phyloP scores from a whole-genome alignment of 2,329 filamentous ascomycete genomes.

The Exophiala phaeomuriformis region DNA sequence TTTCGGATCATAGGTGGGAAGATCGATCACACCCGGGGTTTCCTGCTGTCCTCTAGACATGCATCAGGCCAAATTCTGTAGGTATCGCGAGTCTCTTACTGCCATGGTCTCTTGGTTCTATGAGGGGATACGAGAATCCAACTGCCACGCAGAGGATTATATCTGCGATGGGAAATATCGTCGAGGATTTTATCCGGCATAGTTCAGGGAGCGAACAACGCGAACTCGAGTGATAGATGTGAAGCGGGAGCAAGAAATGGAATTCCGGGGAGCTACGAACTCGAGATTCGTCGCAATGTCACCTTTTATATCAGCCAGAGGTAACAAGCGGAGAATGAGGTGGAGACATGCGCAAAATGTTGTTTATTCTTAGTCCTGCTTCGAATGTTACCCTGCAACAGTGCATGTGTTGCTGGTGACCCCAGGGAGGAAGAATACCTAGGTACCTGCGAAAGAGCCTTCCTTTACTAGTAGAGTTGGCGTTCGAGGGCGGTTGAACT shows the following conservation, averaged over 20 bases:
- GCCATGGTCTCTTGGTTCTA: slow-evolving; percentile 94
- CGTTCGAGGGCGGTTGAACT: no score
- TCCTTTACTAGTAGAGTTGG: no score
- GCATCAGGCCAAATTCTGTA: neutral
- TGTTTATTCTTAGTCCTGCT: neutral
- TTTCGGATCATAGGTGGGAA: slow-evolving; percentile 79
- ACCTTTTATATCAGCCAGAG: neutral
- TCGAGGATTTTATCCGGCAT: slow-evolving; percentile 76
- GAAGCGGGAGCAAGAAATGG: neutral
- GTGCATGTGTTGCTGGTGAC: no score
- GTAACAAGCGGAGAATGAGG: neutral
- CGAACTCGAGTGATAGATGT: neutral
- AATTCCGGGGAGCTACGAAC: neutral
- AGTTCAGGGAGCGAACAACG: neutral
- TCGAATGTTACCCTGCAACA: neutral
- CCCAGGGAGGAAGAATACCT: no score
- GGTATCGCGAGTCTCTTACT: slow-evolving; percentile 53
- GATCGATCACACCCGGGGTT: slow-evolving; percentile 55
- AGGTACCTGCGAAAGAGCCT: no score
- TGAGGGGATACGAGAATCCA: slow-evolving; percentile 96
- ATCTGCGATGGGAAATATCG: slow-evolving; percentile 93
- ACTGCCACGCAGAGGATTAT: slow-evolving; percentile 80
- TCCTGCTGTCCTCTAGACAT: slow-evolving; percentile 66
- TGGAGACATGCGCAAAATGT: neutral
- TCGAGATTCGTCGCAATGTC: neutral